Conservation (phyloP, 192 early-diverging fungal species). For the Coemansia sp. region DNA sequence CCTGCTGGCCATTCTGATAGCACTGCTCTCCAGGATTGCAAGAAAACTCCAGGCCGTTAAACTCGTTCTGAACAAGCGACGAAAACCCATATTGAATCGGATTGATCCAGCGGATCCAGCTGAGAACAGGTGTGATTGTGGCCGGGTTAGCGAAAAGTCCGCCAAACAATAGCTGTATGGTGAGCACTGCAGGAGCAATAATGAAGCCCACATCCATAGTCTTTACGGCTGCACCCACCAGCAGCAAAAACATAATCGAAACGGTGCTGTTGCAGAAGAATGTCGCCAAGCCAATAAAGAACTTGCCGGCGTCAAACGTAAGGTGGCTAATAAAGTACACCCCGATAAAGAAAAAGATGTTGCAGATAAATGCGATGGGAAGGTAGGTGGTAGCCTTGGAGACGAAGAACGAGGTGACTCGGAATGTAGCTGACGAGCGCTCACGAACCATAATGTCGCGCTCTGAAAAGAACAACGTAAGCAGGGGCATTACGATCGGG, state of each 20-base stretch:
- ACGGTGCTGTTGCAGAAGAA: slow-evolving; percentile 40
- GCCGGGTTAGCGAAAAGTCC: slow-evolving; percentile 46
- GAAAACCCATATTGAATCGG: slow-evolving; percentile 44
- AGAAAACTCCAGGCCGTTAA: slow-evolving; percentile 32
- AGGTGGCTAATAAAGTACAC: slow-evolving; percentile 52
- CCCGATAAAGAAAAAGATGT: slow-evolving; percentile 42
- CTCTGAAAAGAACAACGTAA: slow-evolving; percentile 47
- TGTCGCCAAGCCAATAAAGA: slow-evolving; percentile 42
- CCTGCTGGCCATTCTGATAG: slow-evolving; percentile 34
- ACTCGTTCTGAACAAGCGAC: slow-evolving; percentile 47
- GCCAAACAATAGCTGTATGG: slow-evolving; percentile 51
- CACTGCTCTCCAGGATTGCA: slow-evolving; percentile 35
- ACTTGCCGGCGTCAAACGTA: slow-evolving; percentile 44
- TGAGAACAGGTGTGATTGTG: slow-evolving; percentile 46
- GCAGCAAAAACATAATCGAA: slow-evolving; percentile 34
- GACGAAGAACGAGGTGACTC: slow-evolving; percentile 60
- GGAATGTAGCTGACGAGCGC: slow-evolving; percentile 63
- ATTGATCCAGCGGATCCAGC: slow-evolving; percentile 55
- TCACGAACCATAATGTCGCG: slow-evolving; percentile 62
- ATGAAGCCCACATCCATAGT: slow-evolving; percentile 46
- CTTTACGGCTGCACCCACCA: slow-evolving; percentile 44
- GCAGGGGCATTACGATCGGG: slow-evolving; percentile 58
- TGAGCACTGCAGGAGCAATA: slow-evolving; percentile 34
- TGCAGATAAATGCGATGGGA: slow-evolving; percentile 32
- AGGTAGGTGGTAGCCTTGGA: slow-evolving; percentile 60